Percentiles rank a stretch among this genome's conserved stretches.
Evolutionary conservation across 1,284 basidiomycete species (phyloP).

Genomic region (Cryptococcus wingfieldii): DNA sequence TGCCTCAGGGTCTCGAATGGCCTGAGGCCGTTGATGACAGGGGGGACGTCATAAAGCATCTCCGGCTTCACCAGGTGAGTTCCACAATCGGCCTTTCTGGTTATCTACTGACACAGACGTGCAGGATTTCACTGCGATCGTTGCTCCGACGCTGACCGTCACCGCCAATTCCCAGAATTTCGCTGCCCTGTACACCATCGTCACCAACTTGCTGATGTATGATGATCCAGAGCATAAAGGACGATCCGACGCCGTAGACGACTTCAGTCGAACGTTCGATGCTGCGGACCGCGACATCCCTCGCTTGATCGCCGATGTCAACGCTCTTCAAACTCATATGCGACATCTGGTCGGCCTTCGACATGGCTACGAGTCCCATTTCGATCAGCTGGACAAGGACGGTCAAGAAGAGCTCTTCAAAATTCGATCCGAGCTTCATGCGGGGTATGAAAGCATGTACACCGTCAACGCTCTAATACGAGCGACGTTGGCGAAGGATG

Average conservation of each 20-base stretch:
- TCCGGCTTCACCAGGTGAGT: slow-evolving; percentile 72
- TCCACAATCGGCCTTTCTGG: background rate
- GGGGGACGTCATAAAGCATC: slow-evolving; percentile 58
- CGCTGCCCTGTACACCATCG: slow-evolving; percentile 78
- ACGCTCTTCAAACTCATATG: slow-evolving; percentile 69
- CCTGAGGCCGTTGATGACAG: slow-evolving; percentile 40
- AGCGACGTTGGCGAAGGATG: slow-evolving; percentile 66
- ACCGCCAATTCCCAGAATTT: slow-evolving; percentile 83
- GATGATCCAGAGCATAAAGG: slow-evolving; percentile 78
- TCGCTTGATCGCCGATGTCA: slow-evolving; percentile 63
- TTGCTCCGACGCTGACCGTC: slow-evolving; percentile 82
- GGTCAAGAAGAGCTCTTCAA: slow-evolving; percentile 57
- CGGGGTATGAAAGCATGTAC: slow-evolving; percentile 74
- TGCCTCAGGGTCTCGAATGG: slow-evolving; percentile 62
- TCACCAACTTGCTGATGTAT: slow-evolving; percentile 82
- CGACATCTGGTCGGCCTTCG: slow-evolving; percentile 59
- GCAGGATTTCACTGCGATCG: slow-evolving; percentile 74
- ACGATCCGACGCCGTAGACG: slow-evolving; percentile 72
- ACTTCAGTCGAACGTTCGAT: slow-evolving; percentile 83
- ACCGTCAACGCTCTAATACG: slow-evolving; percentile 83
- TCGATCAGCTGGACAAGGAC: slow-evolving; percentile 53
- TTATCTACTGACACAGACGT: background rate
- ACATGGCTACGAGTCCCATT: slow-evolving; percentile 56
- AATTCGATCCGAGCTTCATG: slow-evolving; percentile 68
- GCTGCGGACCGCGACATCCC: slow-evolving; percentile 68